Percentiles rank a stretch among this genome's conserved stretches.
phyloP scores from a whole-genome alignment of 768 basidiomycete species.

The Tulasnella calospora region DNA sequence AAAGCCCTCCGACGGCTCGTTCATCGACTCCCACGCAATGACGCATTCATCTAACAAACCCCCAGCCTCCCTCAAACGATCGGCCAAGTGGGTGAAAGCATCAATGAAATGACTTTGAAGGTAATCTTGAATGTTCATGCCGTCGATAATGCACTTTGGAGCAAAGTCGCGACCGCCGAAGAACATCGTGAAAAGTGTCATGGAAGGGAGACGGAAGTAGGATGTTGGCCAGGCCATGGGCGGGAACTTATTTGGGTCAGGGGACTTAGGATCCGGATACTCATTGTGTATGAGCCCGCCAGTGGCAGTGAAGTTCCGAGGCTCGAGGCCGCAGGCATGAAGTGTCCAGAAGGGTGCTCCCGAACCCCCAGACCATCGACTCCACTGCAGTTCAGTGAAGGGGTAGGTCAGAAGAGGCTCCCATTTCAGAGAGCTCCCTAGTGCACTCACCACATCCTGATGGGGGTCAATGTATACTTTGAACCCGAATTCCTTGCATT shows the following conservation, averaged over 20 bases:
- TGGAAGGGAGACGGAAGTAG: constrained; percentile 41
- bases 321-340: constrained; percentile 42
- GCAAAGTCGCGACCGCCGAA: constrained; percentile 43
- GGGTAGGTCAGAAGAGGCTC: neutral
- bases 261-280: constrained; percentile 42
- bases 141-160: constrained; percentile 44
- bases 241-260: constrained; percentile 38
- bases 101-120: constrained; percentile 34
- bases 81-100: constrained; percentile 31
- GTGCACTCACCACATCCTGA: constrained; percentile 42
- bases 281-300: constrained; percentile 42
- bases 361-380: constrained; percentile 41
- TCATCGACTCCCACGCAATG: constrained; percentile 95
- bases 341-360: constrained; percentile 43
- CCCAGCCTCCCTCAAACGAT: constrained; percentile 29
- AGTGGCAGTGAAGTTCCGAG: constrained; percentile 40
- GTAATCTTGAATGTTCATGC: constrained; percentile 39
- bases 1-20: constrained; percentile 89
- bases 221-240: constrained; percentile 48
- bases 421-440: neutral
- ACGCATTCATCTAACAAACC: constrained; percentile 62
- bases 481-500: constrained; percentile 41
- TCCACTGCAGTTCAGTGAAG: constrained; percentile 32
- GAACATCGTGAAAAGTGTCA: constrained; percentile 45
- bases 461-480: constrained; percentile 44